Evolutionary conservation across 192 early-diverging fungal species (phyloP), one percentile per base, ranked within the genome.

Genomic region (Backusella parvicylindrica): DNA sequence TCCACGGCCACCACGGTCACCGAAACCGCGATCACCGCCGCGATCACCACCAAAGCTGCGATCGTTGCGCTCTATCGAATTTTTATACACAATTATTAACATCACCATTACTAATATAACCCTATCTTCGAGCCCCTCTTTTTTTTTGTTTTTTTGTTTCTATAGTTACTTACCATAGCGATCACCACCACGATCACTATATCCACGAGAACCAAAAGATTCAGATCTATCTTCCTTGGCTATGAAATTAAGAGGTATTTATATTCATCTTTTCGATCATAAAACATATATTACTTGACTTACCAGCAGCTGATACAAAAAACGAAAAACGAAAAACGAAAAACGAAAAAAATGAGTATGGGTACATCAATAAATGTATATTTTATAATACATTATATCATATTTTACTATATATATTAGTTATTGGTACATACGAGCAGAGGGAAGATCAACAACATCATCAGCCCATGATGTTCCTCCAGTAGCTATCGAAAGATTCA

Each of bases 371-470:
- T 4, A 67, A 60, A 18, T 53, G 47, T 26, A 33, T 26, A 35
- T 53, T 40, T 35, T 33, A 23, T 21, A 23, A 32, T 28, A 23
- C 64, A 33, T 18, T 35, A 70, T 41, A 43, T 64, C 4, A 2
- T 18, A 36, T 16, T 13, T 64, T 64, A 33, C 33, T 35, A 35
- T 3, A 35, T 35, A 35, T 47, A 47, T n/a, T n/a, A n/a, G n/a
- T 18, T 53, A 23, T 66, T 68, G 28, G 84, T 68, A 85, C 89
- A 76, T 84, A 93, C 91, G 95, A 72, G 93, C 96, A 78, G 92
- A 89, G 40, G 96, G 97, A 75, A 97, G 89, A 81, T 90, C 92
- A 23, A 88, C 82, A 74, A 95, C 90, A 79, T 98, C 95, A 88
- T 98, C 97, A 74, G 97, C 96, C 96, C 96, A 97, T 38, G 92